Base-by-base conservation (phyloP, 306 rosid genomes). In the Cyclanthera cordifolia region DNA sequence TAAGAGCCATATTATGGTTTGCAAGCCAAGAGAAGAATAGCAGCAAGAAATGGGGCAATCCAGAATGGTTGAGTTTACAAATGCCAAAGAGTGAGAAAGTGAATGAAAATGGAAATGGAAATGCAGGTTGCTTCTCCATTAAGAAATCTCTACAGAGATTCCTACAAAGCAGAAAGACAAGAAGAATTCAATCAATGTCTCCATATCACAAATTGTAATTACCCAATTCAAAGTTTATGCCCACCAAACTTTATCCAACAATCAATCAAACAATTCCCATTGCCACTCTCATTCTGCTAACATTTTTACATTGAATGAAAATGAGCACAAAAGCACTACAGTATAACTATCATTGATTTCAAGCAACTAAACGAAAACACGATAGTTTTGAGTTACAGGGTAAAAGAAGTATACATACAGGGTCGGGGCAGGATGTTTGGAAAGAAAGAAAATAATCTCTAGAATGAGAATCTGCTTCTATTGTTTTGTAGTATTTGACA, bases 61-160 rank as follows among this genome's bases (percentile, higher is more conserved):
- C 27, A 16, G 49, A 50, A 69, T 51, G 30, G 73, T 27, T 17
- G 43, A 16, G 13, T 28, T 0, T 30, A 45, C 59, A 49, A 68
- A 8, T 68, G 73, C 49, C 32, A 19, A 51, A 34, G 8, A 34
- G 41, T 34, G 41, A 34, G 41, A 34, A n/a, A n/a, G n/a, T n/a
- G n/a, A n/a, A 27, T 27, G 30, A 3, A 27, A 27, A 27, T 27
- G 30, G 30, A 27, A 27, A 65, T 45, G 70, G 53, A 6, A 65
- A 65, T 24, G 41, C 21, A 45, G 54, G 23, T 65, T 34, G 5
- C 6, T 65, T 65, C 70, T 24, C 70, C 70, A 65, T 65, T 23
- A 45, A 65, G 54, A 49, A 51, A 50, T 69, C 72, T 30, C 72
- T 69, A 11, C 59, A 69, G 14, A 50, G 48, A 27, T 69, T 69